Percentiles rank a stretch among this genome's conserved stretches.
These are phyloP conservation scores for Erysiphe neolycopersici DNA, from an alignment of 2,329 filamentous ascomycete genomes.

Conservation along the genomic window DNA sequence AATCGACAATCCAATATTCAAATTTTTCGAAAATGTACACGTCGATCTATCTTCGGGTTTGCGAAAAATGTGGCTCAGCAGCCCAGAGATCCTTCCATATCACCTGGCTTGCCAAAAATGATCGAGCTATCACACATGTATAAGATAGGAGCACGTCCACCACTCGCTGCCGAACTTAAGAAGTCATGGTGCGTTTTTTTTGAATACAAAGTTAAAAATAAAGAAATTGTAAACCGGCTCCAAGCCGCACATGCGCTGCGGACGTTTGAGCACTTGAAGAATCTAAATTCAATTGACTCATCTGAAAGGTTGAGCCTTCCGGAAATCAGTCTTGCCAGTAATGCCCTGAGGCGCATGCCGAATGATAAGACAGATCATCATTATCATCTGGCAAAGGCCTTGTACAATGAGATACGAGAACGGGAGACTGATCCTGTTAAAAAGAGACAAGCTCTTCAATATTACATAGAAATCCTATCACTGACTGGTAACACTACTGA, in stretches of 20 bases:
- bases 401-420: conserved; percentile 4
- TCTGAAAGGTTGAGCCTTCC: conserved; percentile 3
- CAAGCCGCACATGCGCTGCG: conserved; percentile 34
- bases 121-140: conserved; percentile 38
- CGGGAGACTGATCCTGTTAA: background rate
- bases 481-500: conserved; percentile 7
- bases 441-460: background rate
- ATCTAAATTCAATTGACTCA: conserved; percentile 1
- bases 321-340: conserved; percentile 4
- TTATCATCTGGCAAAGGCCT: conserved; percentile 6
- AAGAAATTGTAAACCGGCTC: conserved; percentile 30
- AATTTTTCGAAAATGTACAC: conserved; percentile 10
- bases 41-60: conserved; percentile 35
- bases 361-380: conserved; percentile 5
- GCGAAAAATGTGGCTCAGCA: conserved; percentile 31
- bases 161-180: conserved; percentile 32
- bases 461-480: conserved; percentile 5
- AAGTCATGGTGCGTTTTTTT: conserved; percentile 41
- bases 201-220: conserved; percentile 21
- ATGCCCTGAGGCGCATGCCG: conserved; percentile 6
- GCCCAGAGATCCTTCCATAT: conserved; percentile 33
- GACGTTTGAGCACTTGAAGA: conserved; percentile 32
- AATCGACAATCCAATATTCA: conserved; percentile 17
- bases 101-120: conserved; percentile 46
- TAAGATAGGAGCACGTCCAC: conserved; percentile 35